phyloP scores from a whole-genome alignment of 306 rosid species.

The Quercus glauca region DNA sequence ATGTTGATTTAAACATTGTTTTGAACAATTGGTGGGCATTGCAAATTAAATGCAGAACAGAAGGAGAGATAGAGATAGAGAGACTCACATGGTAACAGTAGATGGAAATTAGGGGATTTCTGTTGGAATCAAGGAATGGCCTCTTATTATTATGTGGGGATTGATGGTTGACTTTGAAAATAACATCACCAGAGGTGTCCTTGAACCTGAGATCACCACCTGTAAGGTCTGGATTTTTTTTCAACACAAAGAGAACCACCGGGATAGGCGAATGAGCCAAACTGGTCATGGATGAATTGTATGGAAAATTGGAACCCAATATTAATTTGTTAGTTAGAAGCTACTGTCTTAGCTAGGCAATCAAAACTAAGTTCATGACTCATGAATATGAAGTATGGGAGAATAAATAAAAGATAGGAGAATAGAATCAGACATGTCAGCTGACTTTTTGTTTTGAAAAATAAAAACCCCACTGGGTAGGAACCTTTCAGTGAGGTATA shows the following conservation, averaged over 20 bases:
- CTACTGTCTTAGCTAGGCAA: too few relatives aligned
- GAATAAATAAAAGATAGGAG: background rate
- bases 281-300: background rate
- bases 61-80: background rate
- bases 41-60: too few relatives aligned
- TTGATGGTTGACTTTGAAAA: slow-evolving; percentile 47
- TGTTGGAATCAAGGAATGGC: slow-evolving; percentile 47
- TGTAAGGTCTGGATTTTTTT: slow-evolving; percentile 46
- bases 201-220: slow-evolving; percentile 54
- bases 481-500: too few relatives aligned
- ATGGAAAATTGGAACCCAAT: too few relatives aligned
- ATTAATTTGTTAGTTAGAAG: too few relatives aligned
- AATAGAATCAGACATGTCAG: background rate
- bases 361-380: too few relatives aligned
- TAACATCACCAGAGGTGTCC: slow-evolving; percentile 35
- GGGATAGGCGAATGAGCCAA: slow-evolving; percentile 36
- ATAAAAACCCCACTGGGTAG: too few relatives aligned
- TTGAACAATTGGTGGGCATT: too few relatives aligned
- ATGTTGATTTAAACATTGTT: too few relatives aligned
- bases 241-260: slow-evolving; percentile 71
- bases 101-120: slow-evolving; percentile 54
- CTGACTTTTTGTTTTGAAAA: too few relatives aligned
- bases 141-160: slow-evolving; percentile 34
- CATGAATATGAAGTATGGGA: too few relatives aligned
- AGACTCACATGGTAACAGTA: slow-evolving; percentile 39